Evolutionary conservation across 169 alveolate species (phyloP).

Genomic region (Perkinsus marinus): DNA sequence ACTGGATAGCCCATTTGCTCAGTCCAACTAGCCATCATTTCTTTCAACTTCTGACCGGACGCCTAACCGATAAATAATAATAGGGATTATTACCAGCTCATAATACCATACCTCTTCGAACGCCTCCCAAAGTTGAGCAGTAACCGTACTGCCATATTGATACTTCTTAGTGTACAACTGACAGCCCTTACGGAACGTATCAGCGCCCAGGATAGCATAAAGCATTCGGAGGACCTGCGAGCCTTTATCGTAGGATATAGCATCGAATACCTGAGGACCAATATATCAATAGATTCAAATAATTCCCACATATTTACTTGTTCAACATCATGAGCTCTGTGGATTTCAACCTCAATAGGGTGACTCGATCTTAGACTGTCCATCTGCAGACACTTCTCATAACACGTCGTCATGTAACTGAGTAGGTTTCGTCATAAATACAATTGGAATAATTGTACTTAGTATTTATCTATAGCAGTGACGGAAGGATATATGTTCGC

Average conservation of each 20-base stretch:
- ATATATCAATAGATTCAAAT: neutral
- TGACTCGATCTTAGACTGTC: constrained; percentile 19
- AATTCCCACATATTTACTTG: neutral
- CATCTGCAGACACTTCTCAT: constrained; percentile 3
- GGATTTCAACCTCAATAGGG: constrained; percentile 24
- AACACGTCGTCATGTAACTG: neutral
- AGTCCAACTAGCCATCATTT: constrained; percentile 25
- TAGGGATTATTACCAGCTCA: too few relatives aligned
- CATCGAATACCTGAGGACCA: constrained; percentile 48
- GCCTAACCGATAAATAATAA: neutral
- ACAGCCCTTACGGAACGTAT: constrained; percentile 17
- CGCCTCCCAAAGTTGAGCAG: constrained; percentile 14
- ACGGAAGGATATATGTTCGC: too few relatives aligned
- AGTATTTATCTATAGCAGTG: too few relatives aligned
- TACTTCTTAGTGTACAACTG: constrained; percentile 4
- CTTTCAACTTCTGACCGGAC: constrained; percentile 11
- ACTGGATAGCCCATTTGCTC: constrained; percentile 17
- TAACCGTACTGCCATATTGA: constrained; percentile 9
- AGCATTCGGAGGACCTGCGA: constrained; percentile 51
- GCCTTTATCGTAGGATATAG: constrained; percentile 64
- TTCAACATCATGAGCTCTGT: constrained; percentile 14
- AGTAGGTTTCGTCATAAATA: neutral
- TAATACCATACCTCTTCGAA: constrained; percentile 19
- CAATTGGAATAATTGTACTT: too few relatives aligned
- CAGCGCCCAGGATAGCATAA: constrained; percentile 35